Base-by-base conservation (phyloP, 2,329 filamentous ascomycete species). In the Alternaria atra region DNA sequence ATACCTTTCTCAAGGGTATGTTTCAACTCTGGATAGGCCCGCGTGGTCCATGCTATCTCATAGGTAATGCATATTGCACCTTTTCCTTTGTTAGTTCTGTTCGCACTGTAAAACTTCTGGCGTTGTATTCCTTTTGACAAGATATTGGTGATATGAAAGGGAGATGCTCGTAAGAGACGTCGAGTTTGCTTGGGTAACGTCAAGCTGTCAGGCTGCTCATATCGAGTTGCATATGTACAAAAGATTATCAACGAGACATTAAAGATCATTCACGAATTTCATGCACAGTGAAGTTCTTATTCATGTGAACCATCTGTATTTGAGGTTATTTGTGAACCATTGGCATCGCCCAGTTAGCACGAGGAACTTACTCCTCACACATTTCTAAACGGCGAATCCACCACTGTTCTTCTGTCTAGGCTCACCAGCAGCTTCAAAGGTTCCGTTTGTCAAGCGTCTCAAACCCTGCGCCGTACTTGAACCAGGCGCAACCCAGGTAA, bases 351-450 rank as follows among this genome's bases (percentile, higher is more conserved):
- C 23, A 32, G 30, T 17, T 34, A 25, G 30, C 29, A 48, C 12
- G 10, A 32, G 20, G 20, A 13, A 32, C n/a, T 0, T 32, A 34
- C 30, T 13, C 6, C 10, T 12, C 10, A 8, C 12, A 10, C 5
- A 9, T 6, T 10, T 37, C 29, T 78, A 86, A 29, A 86, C 79
- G 4, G 79, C 87, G 69, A 87, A 84, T 0, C 90, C 91, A 1
- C 84, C 91, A 58, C 89, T 91, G 71, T 90, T 89, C 69, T 80
- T 76, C 83, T 94, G 91, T 63, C 92, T 86, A 25, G 90, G 90
- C 77, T 96, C 93, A 1, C 88, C 86, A 1, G 87, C 91, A 3
- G 91, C 91, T 80, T 94, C 91, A 75, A 95, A 96, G 0, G 83
- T 86, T 0, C 91, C 91, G 69, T 91, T 89, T 0, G 72, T 73